Conservation (phyloP, 2,329 filamentous ascomycete species). For the Colletotrichum chrysophilum region DNA sequence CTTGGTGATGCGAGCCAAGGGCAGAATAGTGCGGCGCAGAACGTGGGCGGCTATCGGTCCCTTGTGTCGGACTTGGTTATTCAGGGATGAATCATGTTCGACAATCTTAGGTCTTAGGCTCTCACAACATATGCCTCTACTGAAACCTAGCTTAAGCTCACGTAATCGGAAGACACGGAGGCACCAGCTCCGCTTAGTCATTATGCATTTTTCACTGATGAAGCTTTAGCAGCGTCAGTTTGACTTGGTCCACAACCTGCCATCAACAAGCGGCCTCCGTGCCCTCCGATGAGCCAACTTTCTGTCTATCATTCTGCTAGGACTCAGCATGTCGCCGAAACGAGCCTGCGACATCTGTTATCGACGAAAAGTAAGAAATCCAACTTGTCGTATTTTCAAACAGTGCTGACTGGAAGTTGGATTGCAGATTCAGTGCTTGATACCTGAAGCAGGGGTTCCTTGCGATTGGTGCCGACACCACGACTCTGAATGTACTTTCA, state of each 20-base stretch:
- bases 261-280: neutral
- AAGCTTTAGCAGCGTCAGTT: neutral
- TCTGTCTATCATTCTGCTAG: neutral
- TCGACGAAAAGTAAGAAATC: neutral
- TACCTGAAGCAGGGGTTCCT: neutral
- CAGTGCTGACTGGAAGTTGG: neutral
- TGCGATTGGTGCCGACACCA: constrained; percentile 14
- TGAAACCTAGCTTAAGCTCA: neutral
- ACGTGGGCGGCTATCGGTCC: neutral
- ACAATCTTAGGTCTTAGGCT: neutral
- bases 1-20: neutral
- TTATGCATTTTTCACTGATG: fast-evolving
- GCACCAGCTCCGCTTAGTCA: neutral
- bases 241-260: neutral
- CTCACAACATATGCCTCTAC: neutral
- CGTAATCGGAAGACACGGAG: neutral
- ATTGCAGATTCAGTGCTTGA: constrained; percentile 1
- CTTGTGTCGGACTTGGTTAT: neutral
- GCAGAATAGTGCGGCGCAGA: neutral
- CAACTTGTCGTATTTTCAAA: no score
- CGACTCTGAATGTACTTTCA: neutral
- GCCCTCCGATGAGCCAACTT: neutral
- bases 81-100: neutral
- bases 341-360: constrained; percentile 7
- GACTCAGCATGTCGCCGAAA: neutral